These are phyloP conservation scores for Salix udensis DNA, from an alignment of 345 rosid species.

Conservation along the genomic window DNA sequence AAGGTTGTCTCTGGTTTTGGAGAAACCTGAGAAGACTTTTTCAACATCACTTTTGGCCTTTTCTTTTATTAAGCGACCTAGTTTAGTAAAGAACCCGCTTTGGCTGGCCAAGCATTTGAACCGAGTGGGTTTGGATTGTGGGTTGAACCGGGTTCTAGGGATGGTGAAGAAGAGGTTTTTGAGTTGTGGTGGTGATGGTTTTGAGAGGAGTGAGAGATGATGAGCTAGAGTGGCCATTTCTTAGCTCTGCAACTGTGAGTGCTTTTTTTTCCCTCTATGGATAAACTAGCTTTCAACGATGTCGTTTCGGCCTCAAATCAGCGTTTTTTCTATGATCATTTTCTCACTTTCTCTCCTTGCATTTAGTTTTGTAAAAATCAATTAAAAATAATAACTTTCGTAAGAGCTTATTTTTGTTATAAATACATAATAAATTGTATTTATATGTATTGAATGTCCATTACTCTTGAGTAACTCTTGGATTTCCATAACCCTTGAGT, in stretches of 20 bases:
- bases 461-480: too few species aligned
- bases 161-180: conserved; percentile 12
- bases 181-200: conserved; percentile 14
- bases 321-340: too few species aligned
- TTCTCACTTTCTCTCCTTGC: too few species aligned
- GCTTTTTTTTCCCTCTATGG: neutral
- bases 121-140: conserved; percentile 11
- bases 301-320: neutral
- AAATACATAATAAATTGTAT: too few species aligned
- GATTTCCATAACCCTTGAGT: too few species aligned
- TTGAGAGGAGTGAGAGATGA: conserved; percentile 50
- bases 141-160: conserved; percentile 13
- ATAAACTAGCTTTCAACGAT: neutral
- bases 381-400: too few species aligned
- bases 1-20: conserved; percentile 87
- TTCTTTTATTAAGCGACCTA: conserved; percentile 85
- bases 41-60: conserved; percentile 93
- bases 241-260: neutral
- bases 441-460: too few species aligned
- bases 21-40: conserved; percentile 83
- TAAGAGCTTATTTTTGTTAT: too few species aligned
- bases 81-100: conserved; percentile 86
- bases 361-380: too few species aligned
- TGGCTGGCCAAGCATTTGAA: conserved; percentile 64
- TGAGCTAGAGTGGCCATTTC: conserved; percentile 50